Evolutionary conservation across 331 rosid species (phyloP), one percentile per base, ranked within the genome.

Genomic region (Pyracantha coccinea): DNA sequence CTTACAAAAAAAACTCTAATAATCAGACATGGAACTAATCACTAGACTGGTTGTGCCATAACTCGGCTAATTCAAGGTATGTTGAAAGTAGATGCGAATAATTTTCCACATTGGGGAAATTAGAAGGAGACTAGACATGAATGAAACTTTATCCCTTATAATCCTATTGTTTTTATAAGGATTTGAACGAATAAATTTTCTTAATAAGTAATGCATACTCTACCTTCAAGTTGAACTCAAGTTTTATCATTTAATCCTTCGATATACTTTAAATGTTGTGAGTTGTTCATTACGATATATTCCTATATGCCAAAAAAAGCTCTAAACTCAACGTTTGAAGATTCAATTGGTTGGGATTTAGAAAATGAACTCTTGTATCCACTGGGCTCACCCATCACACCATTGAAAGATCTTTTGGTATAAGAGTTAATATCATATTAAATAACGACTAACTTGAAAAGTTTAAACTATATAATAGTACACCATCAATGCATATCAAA

Each of bases 401-500:
- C 3, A 45, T 45, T 45, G 53, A 45, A 45, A 45, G 7, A 2
- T 14, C 53, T 45, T 45, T 4, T 45, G 0, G 3, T 35, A 11
- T 35, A 35, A 8, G 41, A 0, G 3, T 35, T 35, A 9, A 35
- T 35, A 35, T 1, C 47, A 41, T 41, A 41, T 41, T 41, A 41
- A 5, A 41, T 3, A 41, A 41, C 4, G 15, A 11, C 4, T 41
- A 11, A 11, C 15, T 41, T 41, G 1, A 11, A 41, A 41, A 41
- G 1, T 41, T 41, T 41, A 11, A 41, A 41, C 1, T 41, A 10
- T 41, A 41, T 41, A 41, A 41, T 41, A 3, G 0, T 11, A 41
- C 1, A 41, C 0, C 15, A 1, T 0, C 1, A 41, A 41, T 41
- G 0, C 2, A 41, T 41, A 11, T 41, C 47, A 41, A 0, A 41